Evolutionary conservation across 2,329 filamentous ascomycete genomes (phyloP).

Genomic region (Sporothrix mexicana): DNA sequence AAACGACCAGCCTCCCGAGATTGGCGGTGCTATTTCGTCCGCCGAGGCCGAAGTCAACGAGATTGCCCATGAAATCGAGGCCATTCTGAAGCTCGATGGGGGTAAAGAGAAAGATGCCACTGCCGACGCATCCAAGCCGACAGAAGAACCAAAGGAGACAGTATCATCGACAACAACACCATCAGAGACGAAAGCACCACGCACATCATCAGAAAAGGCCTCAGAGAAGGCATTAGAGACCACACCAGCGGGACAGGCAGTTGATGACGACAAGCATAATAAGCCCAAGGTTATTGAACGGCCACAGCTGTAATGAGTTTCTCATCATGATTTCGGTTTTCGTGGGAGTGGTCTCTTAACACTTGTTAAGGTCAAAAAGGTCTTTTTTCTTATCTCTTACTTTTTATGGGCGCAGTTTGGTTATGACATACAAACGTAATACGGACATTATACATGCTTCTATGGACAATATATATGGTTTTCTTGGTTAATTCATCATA

Average conservation of each 20-base stretch:
- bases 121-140: neutral
- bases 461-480: neutral
- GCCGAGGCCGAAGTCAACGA: constrained; percentile 36
- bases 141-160: neutral
- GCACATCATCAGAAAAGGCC: neutral
- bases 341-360: neutral
- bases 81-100: constrained; percentile 32
- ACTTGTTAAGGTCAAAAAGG: neutral
- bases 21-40: constrained; percentile 28
- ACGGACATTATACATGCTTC: neutral
- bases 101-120: neutral
- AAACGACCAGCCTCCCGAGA: constrained; percentile 31
- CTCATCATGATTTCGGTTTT: neutral
- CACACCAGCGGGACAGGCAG: neutral
- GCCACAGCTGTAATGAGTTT: constrained; percentile 29
- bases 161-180: neutral
- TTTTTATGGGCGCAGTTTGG: neutral
- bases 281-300: constrained; percentile 22
- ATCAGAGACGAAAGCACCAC: neutral
- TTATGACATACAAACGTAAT: neutral
- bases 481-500: no score
- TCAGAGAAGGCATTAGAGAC: neutral
- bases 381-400: neutral
- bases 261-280: neutral
- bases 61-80: constrained; percentile 35